Percentiles rank a stretch among this genome's conserved stretches.
phyloP scores from a whole-genome alignment of 1,139 yeast species.

The Debaryomycetaceae sp. region DNA sequence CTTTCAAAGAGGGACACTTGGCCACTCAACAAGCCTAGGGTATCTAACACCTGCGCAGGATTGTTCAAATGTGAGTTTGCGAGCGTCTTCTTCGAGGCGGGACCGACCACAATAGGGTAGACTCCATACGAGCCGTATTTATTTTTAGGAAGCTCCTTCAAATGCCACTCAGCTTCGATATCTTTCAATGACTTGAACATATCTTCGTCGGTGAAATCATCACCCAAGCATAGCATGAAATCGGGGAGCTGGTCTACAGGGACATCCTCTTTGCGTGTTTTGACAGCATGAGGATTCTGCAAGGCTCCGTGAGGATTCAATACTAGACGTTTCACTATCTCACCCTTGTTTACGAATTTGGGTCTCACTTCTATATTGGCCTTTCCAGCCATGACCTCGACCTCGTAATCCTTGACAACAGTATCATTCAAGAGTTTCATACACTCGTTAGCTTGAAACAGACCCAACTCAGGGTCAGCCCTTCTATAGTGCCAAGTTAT shows the following conservation, averaged over 20 bases:
- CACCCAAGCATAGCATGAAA: slow-evolving; percentile 87
- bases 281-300: slow-evolving; percentile 32
- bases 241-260: slow-evolving; percentile 60
- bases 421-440: slow-evolving; percentile 59
- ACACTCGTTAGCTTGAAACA: slow-evolving; percentile 76
- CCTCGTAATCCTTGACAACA: slow-evolving; percentile 67
- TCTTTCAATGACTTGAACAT: slow-evolving; percentile 78
- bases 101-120: slow-evolving; percentile 92
- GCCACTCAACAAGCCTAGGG: slow-evolving; percentile 76
- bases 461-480: slow-evolving; percentile 90
- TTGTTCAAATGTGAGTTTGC: slow-evolving; percentile 88
- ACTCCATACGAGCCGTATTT: slow-evolving; percentile 57
- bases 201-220: slow-evolving; percentile 95
- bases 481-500: slow-evolving; percentile 97
- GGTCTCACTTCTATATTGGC: slow-evolving; percentile 98
- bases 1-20: slow-evolving; percentile 72
- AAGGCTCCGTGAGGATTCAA: slow-evolving; percentile 55
- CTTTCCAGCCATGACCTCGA: slow-evolving; percentile 90
- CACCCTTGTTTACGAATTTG: slow-evolving; percentile 91
- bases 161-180: slow-evolving; percentile 51
- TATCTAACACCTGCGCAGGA: slow-evolving; percentile 82
- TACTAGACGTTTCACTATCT: slow-evolving; percentile 80
- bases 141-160: slow-evolving; percentile 35
- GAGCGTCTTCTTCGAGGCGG: slow-evolving; percentile 83
- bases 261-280: slow-evolving; percentile 22